Conservation (phyloP, 2,329 filamentous ascomycete genomes). For the Sclerotiophoma versabilis region DNA sequence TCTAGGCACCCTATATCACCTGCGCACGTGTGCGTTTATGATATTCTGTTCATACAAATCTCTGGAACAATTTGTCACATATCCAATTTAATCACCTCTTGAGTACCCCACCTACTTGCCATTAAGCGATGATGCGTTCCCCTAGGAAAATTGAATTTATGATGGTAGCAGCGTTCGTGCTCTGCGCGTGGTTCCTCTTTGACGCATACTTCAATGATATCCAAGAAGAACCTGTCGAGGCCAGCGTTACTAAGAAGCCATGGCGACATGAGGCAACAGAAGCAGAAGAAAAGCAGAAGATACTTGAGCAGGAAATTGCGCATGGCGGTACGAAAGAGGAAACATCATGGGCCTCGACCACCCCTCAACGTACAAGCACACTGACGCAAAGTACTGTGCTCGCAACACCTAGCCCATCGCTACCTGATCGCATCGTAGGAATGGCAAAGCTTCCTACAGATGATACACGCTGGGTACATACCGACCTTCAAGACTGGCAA, state of each 20-base stretch:
- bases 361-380: constrained; percentile 11
- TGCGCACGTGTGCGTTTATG: constrained; percentile 4
- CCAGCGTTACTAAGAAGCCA: constrained; percentile 11
- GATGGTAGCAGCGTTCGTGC: constrained; percentile 21
- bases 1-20: constrained; percentile 6
- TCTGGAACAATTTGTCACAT: not conserved
- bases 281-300: constrained; percentile 19
- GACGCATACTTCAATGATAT: constrained; percentile 16
- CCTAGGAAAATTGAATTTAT: constrained; percentile 18
- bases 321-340: constrained; percentile 12
- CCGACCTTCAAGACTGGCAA: constrained; percentile 48
- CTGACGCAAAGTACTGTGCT: constrained; percentile 12
- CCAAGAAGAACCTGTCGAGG: constrained; percentile 3
- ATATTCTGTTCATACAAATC: constrained; percentile 4
- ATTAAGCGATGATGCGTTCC: constrained; percentile 18
- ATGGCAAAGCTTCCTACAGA: constrained; percentile 27
- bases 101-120: constrained; percentile 3
- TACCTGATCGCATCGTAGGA: constrained; percentile 27
- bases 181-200: constrained; percentile 25
- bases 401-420: constrained; percentile 13
- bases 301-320: constrained; percentile 11
- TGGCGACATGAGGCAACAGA: constrained; percentile 21
- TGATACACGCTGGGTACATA: constrained; percentile 31
- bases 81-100: not conserved
- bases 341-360: constrained; percentile 4